These are phyloP conservation scores for Aplosporella prunicola DNA, from an alignment of 2,329 filamentous ascomycete genomes.

Conservation along the genomic window DNA sequence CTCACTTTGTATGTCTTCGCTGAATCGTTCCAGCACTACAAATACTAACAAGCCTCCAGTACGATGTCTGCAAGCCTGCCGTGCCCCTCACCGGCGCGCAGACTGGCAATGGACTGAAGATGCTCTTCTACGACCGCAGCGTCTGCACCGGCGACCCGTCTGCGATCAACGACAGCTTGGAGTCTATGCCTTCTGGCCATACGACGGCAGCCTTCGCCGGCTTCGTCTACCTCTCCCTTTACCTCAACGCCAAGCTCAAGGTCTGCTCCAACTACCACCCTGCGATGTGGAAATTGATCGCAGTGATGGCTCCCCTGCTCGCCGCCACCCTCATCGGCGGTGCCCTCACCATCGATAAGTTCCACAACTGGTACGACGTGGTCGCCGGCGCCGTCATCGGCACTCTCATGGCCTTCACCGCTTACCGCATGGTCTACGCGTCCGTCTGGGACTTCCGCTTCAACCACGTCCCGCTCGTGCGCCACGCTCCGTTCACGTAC, in stretches of 20 bases:
- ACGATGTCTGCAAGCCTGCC: slow-evolving; percentile 58
- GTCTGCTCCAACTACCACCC: slow-evolving; percentile 64
- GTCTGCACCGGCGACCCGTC: slow-evolving; percentile 59
- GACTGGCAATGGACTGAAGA: slow-evolving; percentile 42
- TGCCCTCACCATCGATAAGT: slow-evolving; percentile 58
- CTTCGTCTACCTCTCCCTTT: slow-evolving; percentile 61
- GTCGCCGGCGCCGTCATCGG: slow-evolving; percentile 57
- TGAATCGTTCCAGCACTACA: no score
- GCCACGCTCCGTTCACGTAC: slow-evolving; percentile 47
- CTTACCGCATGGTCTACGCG: slow-evolving; percentile 60
- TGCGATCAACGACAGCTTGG: slow-evolving; percentile 59
- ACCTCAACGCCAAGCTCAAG: slow-evolving; percentile 72
- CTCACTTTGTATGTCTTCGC: slow-evolving; percentile 7
- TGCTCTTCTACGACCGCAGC: slow-evolving; percentile 59
- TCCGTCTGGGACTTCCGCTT: slow-evolving; percentile 59
- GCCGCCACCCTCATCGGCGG: slow-evolving; percentile 60
- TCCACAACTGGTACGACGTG: slow-evolving; percentile 68
- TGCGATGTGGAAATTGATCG: slow-evolving; percentile 62
- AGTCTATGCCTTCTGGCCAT: slow-evolving; percentile 66
- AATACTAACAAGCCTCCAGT: slow-evolving; percentile 36
- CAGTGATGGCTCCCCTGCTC: slow-evolving; percentile 55
- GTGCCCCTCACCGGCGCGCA: slow-evolving; percentile 35
- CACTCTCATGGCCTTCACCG: slow-evolving; percentile 53
- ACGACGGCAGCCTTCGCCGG: slow-evolving; percentile 64
- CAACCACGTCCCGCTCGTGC: slow-evolving; percentile 56